Base-by-base conservation (phyloP, 1,284 basidiomycete genomes). In the Ceratobasidium sp. region DNA sequence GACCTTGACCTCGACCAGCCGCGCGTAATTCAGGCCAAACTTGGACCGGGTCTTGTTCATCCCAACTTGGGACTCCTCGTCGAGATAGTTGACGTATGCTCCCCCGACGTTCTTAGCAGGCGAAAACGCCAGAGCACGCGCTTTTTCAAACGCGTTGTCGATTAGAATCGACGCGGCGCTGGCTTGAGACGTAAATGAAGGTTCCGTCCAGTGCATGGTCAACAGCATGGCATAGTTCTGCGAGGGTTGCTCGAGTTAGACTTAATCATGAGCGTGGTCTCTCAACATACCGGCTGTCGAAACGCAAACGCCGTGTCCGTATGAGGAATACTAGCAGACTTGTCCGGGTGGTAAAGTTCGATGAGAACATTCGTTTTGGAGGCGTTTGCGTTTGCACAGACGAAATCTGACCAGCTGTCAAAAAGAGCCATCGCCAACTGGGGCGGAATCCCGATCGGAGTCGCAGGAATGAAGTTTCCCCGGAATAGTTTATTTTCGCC, bases 321-420 rank as follows among this genome's bases (percentile, higher is more conserved):
- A 27, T 82, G 81, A 2, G 77, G 82, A 7, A 89, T 84, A 20
- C 84, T 82, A 71, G 83, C 84, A 66, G 88, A 82, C 78, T 87
- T 87, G 5, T 79, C 79, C 35, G 86, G 83, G 10, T 87, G 85
- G 79, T 86, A 83, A 78, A 87, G 87, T 80, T 89, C 88, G 77
- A 86, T 86, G 16, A 86, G 78, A 14, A 88, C 65, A 33, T 78
- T 81, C 2, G 38, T 80, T 79, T 33, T 73, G 10, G n/a, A 46
- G 35, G 68, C 73, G 44, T 38, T 69, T 30, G 48, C 71, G 30
- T 50, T 46, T 7, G 50, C 60, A 55, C 52, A 38, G 33, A 71
- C 52, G 71, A 74, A 44, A 33, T 78, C 65, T 76, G 65, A 18
- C 77, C 79, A 80, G 30, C 14, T 48, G 50, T 74, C 66, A 33